Evolutionary conservation across 805 yeast species (phyloP).

Genomic region (Metschnikowia lochheadii): DNA sequence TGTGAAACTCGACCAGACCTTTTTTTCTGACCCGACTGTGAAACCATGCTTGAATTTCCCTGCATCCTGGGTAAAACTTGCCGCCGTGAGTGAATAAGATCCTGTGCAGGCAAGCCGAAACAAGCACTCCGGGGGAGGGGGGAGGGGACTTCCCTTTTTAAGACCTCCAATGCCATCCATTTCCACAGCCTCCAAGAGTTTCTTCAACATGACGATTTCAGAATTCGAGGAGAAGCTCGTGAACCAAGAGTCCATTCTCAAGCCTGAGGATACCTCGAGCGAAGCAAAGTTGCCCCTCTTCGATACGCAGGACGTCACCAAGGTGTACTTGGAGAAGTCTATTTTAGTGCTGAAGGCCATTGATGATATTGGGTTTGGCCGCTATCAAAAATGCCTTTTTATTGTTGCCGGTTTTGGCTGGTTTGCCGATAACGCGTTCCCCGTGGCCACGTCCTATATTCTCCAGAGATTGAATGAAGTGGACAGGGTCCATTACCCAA

Average conservation of each 20-base stretch:
- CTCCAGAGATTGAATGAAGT: slow-evolving; percentile 28
- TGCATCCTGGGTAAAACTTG: too few relatives aligned
- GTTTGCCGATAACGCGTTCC: slow-evolving; percentile 40
- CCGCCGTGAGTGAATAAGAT: too few relatives aligned
- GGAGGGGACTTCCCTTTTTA: too few relatives aligned
- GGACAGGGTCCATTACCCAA: slow-evolving; percentile 36
- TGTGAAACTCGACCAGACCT: too few relatives aligned
- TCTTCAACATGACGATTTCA: background rate
- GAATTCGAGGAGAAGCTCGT: background rate
- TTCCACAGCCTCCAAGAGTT: too few relatives aligned
- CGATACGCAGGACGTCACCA: slow-evolving; percentile 11
- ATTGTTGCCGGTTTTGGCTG: slow-evolving; percentile 30
- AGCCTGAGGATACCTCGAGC: background rate
- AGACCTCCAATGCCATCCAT: too few relatives aligned
- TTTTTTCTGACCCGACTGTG: too few relatives aligned
- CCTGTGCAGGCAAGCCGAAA: too few relatives aligned
- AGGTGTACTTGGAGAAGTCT: slow-evolving; percentile 15
- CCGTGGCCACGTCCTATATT: slow-evolving; percentile 33
- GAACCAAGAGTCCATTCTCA: background rate
- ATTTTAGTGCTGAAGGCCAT: slow-evolving; percentile 38
- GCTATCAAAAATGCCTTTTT: slow-evolving; percentile 23
- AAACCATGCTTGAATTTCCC: too few relatives aligned
- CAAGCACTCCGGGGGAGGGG: too few relatives aligned
- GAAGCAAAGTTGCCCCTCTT: slow-evolving; percentile 6
- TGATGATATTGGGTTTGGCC: slow-evolving; percentile 34